These are phyloP conservation scores for Aspergillus coremiiformis DNA, from an alignment of 495 filamentous ascomycete species.

Conservation along the genomic window DNA sequence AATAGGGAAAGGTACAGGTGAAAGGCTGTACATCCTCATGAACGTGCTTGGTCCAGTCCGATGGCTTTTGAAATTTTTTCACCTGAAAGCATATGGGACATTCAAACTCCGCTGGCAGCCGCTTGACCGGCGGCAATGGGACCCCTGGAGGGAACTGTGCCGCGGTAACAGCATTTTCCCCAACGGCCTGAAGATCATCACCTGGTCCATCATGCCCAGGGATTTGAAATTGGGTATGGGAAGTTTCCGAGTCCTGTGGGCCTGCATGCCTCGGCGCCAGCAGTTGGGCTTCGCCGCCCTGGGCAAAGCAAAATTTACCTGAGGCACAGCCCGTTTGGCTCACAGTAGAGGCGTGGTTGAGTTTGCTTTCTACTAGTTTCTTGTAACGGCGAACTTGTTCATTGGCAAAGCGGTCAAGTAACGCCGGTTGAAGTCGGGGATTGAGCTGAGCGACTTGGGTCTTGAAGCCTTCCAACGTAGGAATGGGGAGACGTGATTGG, in stretches of 20 bases:
- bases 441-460: slow-evolving; percentile 66
- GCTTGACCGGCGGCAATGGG: slow-evolving; percentile 69
- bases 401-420: slow-evolving; percentile 76
- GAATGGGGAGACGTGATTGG: slow-evolving; percentile 48
- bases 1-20: slow-evolving; percentile 83
- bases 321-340: slow-evolving; percentile 49
- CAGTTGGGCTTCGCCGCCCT: slow-evolving; percentile 51
- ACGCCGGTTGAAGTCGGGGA: slow-evolving; percentile 55
- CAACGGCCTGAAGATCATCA: slow-evolving; percentile 54
- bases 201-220: slow-evolving; percentile 48
- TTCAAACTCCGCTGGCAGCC: slow-evolving; percentile 84
- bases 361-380: slow-evolving; percentile 61
- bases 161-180: slow-evolving; percentile 59
- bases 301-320: slow-evolving; percentile 53
- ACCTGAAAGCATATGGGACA: slow-evolving; percentile 85
- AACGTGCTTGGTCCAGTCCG: slow-evolving; percentile 97
- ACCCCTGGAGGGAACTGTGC: slow-evolving; percentile 74
- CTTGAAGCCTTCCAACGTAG: slow-evolving; percentile 71
- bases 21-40: slow-evolving; percentile 95
- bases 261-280: slow-evolving; percentile 43
- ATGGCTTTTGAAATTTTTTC: slow-evolving; percentile 89
- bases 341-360: slow-evolving; percentile 59
- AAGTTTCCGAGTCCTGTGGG: slow-evolving; percentile 33
- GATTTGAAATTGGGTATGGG: slow-evolving; percentile 45
- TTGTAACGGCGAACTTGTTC: slow-evolving; percentile 78